These are phyloP conservation scores for Spencermartinsiella europaea DNA, from an alignment of 805 yeast species.

Conservation along the genomic window DNA sequence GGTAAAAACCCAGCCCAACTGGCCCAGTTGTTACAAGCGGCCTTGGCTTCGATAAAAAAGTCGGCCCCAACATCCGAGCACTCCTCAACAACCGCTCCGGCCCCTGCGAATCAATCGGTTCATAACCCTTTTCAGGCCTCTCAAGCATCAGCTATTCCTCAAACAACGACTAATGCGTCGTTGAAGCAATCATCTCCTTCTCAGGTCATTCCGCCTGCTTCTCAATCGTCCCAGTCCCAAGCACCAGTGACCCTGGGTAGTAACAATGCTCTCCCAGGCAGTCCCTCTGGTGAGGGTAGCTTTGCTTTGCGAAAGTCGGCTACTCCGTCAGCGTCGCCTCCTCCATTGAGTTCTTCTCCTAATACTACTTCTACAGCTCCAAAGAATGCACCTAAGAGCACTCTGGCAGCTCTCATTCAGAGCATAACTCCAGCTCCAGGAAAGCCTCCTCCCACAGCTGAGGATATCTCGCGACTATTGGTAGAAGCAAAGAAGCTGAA, in stretches of 20 bases:
- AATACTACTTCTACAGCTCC: constrained; percentile 2
- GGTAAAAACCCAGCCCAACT: constrained; percentile 25
- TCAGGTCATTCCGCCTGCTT: not conserved
- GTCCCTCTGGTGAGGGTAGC: not conserved
- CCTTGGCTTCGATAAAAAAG: constrained; percentile 18
- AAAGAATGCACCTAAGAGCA: not conserved
- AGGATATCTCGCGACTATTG: constrained; percentile 31
- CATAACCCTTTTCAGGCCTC: constrained; percentile 10
- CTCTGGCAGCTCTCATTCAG: not conserved
- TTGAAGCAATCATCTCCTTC: not conserved
- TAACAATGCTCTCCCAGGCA: not conserved
- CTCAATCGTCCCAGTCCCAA: too few relatives aligned
- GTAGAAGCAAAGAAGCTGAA: constrained; percentile 34
- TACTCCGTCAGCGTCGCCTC: not conserved
- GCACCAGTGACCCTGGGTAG: not conserved
- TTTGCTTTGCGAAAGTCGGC: constrained; percentile 3
- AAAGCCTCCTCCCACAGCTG: constrained; percentile 25
- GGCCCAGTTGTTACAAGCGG: constrained; percentile 19
- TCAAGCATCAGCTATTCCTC: constrained; percentile 5
- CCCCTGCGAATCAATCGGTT: constrained; percentile 6
- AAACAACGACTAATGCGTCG: not conserved
- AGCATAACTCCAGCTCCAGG: constrained; percentile 7
- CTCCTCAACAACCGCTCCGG: constrained; percentile 2
- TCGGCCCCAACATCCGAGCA: not conserved
- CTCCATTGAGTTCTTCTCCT: constrained; percentile 4